Evolutionary conservation across 1,284 basidiomycete genomes (phyloP), one percentile per base, ranked within the genome.

Genomic region (Cryptococcus depauperatus): DNA sequence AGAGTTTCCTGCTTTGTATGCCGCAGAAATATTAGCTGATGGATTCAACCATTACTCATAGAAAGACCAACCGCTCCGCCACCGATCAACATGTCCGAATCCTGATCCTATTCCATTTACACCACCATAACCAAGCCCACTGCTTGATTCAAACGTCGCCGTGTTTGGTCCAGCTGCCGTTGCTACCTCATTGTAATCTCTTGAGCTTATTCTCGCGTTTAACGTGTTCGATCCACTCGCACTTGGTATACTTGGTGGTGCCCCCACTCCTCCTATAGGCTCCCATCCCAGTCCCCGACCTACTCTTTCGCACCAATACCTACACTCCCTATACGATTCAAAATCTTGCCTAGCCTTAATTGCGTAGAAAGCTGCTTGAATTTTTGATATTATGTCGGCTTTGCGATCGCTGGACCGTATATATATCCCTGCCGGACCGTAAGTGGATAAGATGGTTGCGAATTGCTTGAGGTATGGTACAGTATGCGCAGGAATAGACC

Each of bases 351-450:
- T 44, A 6, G 35, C 23, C 39, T 48, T 55, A 41, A 68, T 51
- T 0, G 42, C 48, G 11, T 47, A 29, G 43, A 65, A 61, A 6
- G 50, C 59, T 11, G 47, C 40, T 38, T 48, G 42, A 13, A 62
- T 37, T 62, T 64, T 67, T 19, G 51, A 46, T 5, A 67, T 51
- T 3, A 68, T 42, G 16, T 64, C 59, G 4, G 53, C 52, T 47
- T 69, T 70, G 34, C 54, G 51, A 21, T 65, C 64, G 21, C 40
- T 41, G 21, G 55, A 62, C 30, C 55, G 47, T 2, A 64, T 30
- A 23, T 48, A 41, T 8, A 63, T 41, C 29, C 55, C 44, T 1
- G 47, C 43, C n/a, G 50, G 41, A 0, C 56, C 42, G 16, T 3
- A 40, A 30, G 2, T n/a, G n/a, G 26, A 52, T 37, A 28, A 64